Evolutionary conservation across 805 yeast genomes (phyloP).

Genomic region (Alloascoidea africana): DNA sequence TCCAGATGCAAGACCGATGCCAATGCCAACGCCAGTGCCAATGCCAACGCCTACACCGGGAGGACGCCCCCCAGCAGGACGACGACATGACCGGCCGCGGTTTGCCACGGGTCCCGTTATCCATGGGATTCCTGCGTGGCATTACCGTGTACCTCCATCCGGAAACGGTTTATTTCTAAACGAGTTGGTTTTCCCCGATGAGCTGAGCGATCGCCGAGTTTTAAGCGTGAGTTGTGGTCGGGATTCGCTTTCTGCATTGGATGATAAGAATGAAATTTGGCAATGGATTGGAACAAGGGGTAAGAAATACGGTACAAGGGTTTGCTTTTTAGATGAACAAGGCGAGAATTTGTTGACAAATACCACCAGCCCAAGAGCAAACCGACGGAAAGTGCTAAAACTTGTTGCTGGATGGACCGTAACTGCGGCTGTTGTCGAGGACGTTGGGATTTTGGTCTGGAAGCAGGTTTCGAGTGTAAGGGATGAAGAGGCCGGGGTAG

Average conservation of each 20-base stretch:
- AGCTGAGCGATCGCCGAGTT: constrained; percentile 17
- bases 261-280: constrained; percentile 31
- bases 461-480: constrained; percentile 18
- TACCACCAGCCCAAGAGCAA: constrained; percentile 7
- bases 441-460: constrained; percentile 49
- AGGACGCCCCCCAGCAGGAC: too few relatives aligned
- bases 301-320: constrained; percentile 17
- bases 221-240: constrained; percentile 46
- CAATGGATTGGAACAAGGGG: constrained; percentile 38
- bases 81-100: too few relatives aligned
- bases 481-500: constrained; percentile 14
- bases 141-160: too few relatives aligned
- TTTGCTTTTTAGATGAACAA: constrained; percentile 28
- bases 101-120: too few relatives aligned
- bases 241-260: constrained; percentile 47
- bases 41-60: too few relatives aligned
- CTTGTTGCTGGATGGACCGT: constrained; percentile 57
- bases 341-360: constrained; percentile 8
- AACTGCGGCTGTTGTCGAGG: constrained; percentile 31
- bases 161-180: too few relatives aligned
- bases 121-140: too few relatives aligned
- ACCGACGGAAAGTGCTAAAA: constrained; percentile 10
- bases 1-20: too few relatives aligned
- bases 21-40: too few relatives aligned
- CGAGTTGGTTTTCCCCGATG: constrained; percentile 3